Evolutionary conservation across 306 rosid genomes (phyloP).

Genomic region (Castanea sativa): DNA sequence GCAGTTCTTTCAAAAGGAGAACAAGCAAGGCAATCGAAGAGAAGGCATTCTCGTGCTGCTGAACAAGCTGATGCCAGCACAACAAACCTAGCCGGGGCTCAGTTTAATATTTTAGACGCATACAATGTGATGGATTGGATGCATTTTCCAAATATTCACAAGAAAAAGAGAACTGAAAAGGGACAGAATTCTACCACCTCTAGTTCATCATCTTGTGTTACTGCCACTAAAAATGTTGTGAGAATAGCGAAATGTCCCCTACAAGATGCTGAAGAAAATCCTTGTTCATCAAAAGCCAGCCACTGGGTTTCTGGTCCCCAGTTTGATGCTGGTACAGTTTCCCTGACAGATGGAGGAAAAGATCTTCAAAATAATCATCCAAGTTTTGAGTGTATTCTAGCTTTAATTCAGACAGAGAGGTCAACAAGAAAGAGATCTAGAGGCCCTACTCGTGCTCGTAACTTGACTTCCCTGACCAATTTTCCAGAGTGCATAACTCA

Average conservation of each 20-base stretch:
- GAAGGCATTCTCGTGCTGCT: constrained; percentile 24
- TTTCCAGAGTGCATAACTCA: constrained; percentile 23
- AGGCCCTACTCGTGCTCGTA: constrained; percentile 34
- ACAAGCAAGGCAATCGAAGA: constrained; percentile 28
- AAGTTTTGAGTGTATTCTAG: constrained; percentile 22
- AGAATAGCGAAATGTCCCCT: constrained; percentile 18
- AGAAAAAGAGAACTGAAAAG: constrained; percentile 48
- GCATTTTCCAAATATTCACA: constrained; percentile 47
- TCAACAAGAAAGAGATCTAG: constrained; percentile 59
- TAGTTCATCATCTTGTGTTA: constrained; percentile 16
- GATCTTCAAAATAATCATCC: constrained; percentile 23
- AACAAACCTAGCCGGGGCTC: constrained; percentile 37
- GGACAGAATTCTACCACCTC: constrained; percentile 28
- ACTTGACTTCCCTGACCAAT: constrained; percentile 35
- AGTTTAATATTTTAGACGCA: constrained; percentile 32
- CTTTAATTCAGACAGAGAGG: constrained; percentile 32
- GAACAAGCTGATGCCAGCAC: constrained; percentile 27
- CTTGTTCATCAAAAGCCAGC: constrained; percentile 30
- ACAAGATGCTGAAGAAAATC: constrained; percentile 23
- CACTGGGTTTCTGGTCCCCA: constrained; percentile 32
- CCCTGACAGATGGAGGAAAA: constrained; percentile 23
- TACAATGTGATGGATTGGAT: constrained; percentile 23
- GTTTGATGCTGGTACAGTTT: constrained; percentile 12
- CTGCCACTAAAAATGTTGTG: constrained; percentile 24
- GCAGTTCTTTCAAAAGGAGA: constrained; percentile 20